Base-by-base conservation (phyloP, 768 basidiomycete species). In the Phaeotremella skinneri region DNA sequence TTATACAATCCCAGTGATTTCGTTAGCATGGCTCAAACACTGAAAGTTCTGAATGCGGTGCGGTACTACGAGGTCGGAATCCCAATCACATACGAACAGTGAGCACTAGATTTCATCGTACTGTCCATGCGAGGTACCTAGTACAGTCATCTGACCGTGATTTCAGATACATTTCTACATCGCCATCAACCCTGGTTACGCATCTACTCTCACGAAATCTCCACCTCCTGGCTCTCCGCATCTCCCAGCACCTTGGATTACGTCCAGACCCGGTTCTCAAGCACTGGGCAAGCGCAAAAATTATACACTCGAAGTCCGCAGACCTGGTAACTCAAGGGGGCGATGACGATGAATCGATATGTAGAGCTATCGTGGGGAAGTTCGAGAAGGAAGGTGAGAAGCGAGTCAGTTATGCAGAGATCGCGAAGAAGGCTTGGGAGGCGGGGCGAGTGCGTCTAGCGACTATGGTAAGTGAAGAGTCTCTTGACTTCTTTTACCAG, bases 221-320 rank as follows among this genome's bases (percentile, higher is more conserved):
- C 60, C 93, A 99, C 71, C 83, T 97, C 1, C 85, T 98, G 45
- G 91, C 94, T 6, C 84, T 98, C 17, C 86, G 92, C 25, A 86
- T 98, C 62, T 92, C 93, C 2, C 82, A 84, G 0, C 91, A 86
- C 78, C 82, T 98, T 29, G 83, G 83, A 16, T 81, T 98, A 45
- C 87, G 89, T 52, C 88, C 91, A 0, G 88, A 92, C 63, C 83
- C 84, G 0, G 91, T 98, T 0, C 80, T 99, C 41, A 89, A 87
- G 63, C 94, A 98, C 72, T 99, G 96, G 96, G 96, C 96, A 0
- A 86, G 85, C 59, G 87, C 90, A 1, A 94, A 96, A 77, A 96
- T 99, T 57, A 76, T 85, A 49, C 84, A 83, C 16, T 85, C 90
- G 11, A 84, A 85, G 0, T 80, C 84, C 0, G 77, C 83, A 0